Evolutionary conservation across 116 monocot genomes (phyloP).

Genomic region (Trichopus zeylanicus): DNA sequence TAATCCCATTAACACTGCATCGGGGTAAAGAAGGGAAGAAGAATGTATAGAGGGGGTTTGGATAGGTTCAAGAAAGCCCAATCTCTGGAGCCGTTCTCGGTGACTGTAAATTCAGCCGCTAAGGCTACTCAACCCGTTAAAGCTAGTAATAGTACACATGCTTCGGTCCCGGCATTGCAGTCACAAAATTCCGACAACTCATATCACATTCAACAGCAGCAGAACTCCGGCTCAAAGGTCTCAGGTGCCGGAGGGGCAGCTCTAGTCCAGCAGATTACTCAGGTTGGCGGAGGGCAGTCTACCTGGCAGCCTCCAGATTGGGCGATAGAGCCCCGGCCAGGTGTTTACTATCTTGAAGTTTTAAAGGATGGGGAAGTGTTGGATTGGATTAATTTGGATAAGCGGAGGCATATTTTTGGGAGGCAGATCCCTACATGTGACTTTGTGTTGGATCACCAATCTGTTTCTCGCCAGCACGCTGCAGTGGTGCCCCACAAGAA

Average conservation of each 20-base stretch:
- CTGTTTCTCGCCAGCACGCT: conserved; percentile 97
- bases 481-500: conserved; percentile 94
- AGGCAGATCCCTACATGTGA: conserved; percentile 84
- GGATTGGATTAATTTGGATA: conserved; percentile 76
- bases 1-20: no score
- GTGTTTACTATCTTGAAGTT: conserved; percentile 89
- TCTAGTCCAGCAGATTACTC: conserved; percentile 38
- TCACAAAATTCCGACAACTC: conserved; percentile 14
- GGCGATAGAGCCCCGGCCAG: conserved; percentile 88
- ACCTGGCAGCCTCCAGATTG: conserved; percentile 95
- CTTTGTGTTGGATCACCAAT: conserved; percentile 94
- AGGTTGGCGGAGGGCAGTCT: conserved; percentile 92
- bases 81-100: conserved; percentile 81
- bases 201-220: conserved; percentile 6
- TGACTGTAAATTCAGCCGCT: conserved; percentile 31
- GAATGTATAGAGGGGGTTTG: conserved; percentile 88
- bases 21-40: no score
- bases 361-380: conserved; percentile 87
- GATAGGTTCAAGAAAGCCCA: conserved; percentile 96
- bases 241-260: conserved; percentile 13
- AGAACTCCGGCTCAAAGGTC: conserved; percentile 12
- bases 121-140: conserved; percentile 12
- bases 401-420: conserved; percentile 87
- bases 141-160: neutral
- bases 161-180: conserved; percentile 1